These are phyloP conservation scores for Juglanconis juglandina DNA, from an alignment of 2,329 filamentous ascomycete genomes.

Conservation along the genomic window DNA sequence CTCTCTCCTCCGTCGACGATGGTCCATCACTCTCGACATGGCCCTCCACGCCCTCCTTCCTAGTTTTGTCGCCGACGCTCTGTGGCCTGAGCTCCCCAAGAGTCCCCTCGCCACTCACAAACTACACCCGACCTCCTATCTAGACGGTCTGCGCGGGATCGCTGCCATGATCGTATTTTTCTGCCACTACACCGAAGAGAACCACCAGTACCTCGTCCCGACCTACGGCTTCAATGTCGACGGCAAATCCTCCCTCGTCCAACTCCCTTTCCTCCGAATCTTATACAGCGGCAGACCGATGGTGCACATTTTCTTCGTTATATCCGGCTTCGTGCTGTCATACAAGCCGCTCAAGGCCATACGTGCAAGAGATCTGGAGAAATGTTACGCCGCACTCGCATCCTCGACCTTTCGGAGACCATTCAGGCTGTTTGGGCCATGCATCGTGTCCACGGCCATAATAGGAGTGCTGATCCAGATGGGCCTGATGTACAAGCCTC, in stretches of 20 bases:
- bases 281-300: slow-evolving; percentile 43
- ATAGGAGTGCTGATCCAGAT: slow-evolving; percentile 33
- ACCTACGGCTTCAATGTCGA: slow-evolving; percentile 36
- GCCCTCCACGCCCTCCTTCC: slow-evolving; percentile 27
- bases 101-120: slow-evolving; percentile 20
- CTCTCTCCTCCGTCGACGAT: neutral
- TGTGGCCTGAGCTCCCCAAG: slow-evolving; percentile 28
- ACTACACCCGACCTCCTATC: slow-evolving; percentile 42
- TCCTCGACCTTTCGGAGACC: slow-evolving; percentile 46
- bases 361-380: slow-evolving; percentile 34
- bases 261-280: slow-evolving; percentile 43
- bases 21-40: slow-evolving; percentile 12
- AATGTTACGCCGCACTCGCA: slow-evolving; percentile 37
- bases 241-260: slow-evolving; percentile 32
- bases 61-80: slow-evolving; percentile 30
- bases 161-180: slow-evolving; percentile 46
- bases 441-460: slow-evolving; percentile 39
- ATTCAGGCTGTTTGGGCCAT: slow-evolving; percentile 44
- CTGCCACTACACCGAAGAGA: slow-evolving; percentile 44
- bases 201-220: slow-evolving; percentile 31
- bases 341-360: slow-evolving; percentile 41
- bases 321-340: slow-evolving; percentile 47
- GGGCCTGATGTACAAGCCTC: slow-evolving; percentile 26
- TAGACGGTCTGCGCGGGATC: slow-evolving; percentile 48
- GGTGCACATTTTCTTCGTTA: slow-evolving; percentile 51